Base-by-base conservation (phyloP, 164 flowering plant genomes). In the Santalum album region DNA sequence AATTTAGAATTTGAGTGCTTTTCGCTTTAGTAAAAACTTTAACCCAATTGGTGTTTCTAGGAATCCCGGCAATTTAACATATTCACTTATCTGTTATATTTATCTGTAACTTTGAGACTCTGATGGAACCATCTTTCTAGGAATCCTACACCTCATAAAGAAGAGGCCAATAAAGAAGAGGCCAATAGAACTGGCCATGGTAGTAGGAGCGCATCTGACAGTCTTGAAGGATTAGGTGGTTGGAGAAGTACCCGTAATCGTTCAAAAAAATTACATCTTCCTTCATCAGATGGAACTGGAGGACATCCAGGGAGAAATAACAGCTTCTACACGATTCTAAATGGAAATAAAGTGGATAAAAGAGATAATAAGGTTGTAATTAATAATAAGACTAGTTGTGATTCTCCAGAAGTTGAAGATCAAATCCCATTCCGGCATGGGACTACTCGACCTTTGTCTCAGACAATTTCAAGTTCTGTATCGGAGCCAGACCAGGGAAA, bases 201-300 rank as follows among this genome's bases (percentile, higher is more conserved):
- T 61, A n/a, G n/a, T n/a, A n/a, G n/a, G n/a, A n/a, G n/a, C n/a
- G 44, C 34, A 24, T 55, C 39, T 25, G 69, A 48, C 62, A 25
- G 36, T 55, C 57, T 50, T 51, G 72, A 78, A 55, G 77, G 55
- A 56, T 39, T 60, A 27, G 71, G 76, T 64, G 77, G 76, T 51
- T 78, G 87, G 86, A 73, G 76, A 74, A 75, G 70, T 46, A 82
- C 84, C 16, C 79, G 56, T 44, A 72, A 64, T 46, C 75, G 51
- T 48, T 56, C 68, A 45, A 70, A 61, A 39, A 58, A 49, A 49
- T 45, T 48, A 34, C 51, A 66, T 69, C 57, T 24, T 7, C 50
- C 58, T 7, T 18, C 59, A 18, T 55, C 65, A 43, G 63, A 63
- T 54, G 57, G 57, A 55, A 39, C 48, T 55, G 52, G 32, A 35